These are phyloP conservation scores for Rhododendron molle DNA, from an alignment of 148 eudicot genomes.

Conservation along the genomic window DNA sequence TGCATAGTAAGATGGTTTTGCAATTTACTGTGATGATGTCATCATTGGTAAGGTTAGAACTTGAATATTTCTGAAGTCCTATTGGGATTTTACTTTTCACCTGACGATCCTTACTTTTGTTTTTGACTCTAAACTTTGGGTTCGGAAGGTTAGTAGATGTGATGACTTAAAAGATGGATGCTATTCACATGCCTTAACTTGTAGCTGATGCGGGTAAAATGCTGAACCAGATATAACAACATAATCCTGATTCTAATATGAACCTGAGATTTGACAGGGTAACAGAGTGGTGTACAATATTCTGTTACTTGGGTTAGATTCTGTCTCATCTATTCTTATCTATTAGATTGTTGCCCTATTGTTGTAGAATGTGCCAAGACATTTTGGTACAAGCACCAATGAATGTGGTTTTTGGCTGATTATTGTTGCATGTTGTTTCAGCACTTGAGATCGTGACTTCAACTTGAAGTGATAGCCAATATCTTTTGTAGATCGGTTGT, in stretches of 20 bases:
- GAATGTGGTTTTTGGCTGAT: slow-evolving; percentile 26
- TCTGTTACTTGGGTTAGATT: background rate
- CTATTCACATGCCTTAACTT: slow-evolving; percentile 1
- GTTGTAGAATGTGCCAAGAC: background rate
- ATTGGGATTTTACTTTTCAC: slow-evolving; percentile 7
- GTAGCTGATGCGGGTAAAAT: slow-evolving; percentile 18
- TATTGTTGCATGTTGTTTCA: slow-evolving; percentile 30
- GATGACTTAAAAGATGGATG: slow-evolving; percentile 20
- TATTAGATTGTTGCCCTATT: slow-evolving; percentile 1
- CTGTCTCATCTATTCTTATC: background rate
- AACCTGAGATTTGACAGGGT: slow-evolving; percentile 6
- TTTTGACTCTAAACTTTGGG: background rate
- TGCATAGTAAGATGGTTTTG: slow-evolving; percentile 13
- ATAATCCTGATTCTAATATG: slow-evolving; percentile 3
- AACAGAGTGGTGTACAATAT: background rate
- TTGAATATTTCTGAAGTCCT: slow-evolving; percentile 8
- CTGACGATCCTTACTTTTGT: slow-evolving; percentile 8
- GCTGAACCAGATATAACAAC: slow-evolving; percentile 1
- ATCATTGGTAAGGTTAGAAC: slow-evolving; percentile 27
- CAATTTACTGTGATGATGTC: slow-evolving; percentile 10
- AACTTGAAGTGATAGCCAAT: slow-evolving; percentile 32
- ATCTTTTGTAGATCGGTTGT: slow-evolving; percentile 21
- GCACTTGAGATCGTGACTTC: slow-evolving; percentile 45
- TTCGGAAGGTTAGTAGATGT: slow-evolving; percentile 11
- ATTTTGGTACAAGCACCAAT: slow-evolving; percentile 5